Percentiles rank a stretch among this genome's conserved stretches.
Conservation (phyloP, 2,329 filamentous ascomycete genomes). For the Emericellopsis atlantica region DNA sequence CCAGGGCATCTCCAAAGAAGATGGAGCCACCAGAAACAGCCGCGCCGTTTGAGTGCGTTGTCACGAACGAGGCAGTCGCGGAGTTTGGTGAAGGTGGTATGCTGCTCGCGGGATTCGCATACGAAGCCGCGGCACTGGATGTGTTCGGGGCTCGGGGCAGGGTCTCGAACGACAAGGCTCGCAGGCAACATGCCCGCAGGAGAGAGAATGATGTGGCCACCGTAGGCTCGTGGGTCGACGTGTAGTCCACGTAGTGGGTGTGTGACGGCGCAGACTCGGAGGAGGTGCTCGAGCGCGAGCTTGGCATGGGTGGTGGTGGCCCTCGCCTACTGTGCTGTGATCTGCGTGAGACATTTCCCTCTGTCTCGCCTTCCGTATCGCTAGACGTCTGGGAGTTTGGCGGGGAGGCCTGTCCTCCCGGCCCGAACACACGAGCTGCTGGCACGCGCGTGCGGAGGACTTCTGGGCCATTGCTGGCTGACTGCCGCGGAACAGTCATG, state of each 20-base stretch:
- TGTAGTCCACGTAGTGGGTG: conserved; percentile 55
- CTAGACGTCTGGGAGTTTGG: conserved; percentile 39
- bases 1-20: conserved; percentile 53
- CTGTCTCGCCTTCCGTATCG: conserved; percentile 38
- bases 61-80: conserved; percentile 34
- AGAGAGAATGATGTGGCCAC: conserved; percentile 52
- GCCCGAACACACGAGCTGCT: conserved; percentile 44
- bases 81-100: not conserved
- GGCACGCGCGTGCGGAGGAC: conserved; percentile 48
- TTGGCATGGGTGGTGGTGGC: conserved; percentile 2
- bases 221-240: conserved; percentile 53
- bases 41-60: conserved; percentile 38
- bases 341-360: conserved; percentile 17
- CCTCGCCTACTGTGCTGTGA: conserved; percentile 20
- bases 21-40: conserved; percentile 52
- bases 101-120: conserved; percentile 21
- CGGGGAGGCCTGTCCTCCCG: conserved; percentile 32
- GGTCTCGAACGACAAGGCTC: conserved; percentile 54
- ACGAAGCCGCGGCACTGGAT: conserved; percentile 18
- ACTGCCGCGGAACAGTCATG: conserved; percentile 42
- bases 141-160: conserved; percentile 42
- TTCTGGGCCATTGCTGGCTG: conserved; percentile 28
- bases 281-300: conserved; percentile 31
- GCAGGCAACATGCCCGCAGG: conserved; percentile 51
- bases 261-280: conserved; percentile 34